Conservation (phyloP, 2,329 filamentous ascomycete genomes). For the Venturia aucupariae region DNA sequence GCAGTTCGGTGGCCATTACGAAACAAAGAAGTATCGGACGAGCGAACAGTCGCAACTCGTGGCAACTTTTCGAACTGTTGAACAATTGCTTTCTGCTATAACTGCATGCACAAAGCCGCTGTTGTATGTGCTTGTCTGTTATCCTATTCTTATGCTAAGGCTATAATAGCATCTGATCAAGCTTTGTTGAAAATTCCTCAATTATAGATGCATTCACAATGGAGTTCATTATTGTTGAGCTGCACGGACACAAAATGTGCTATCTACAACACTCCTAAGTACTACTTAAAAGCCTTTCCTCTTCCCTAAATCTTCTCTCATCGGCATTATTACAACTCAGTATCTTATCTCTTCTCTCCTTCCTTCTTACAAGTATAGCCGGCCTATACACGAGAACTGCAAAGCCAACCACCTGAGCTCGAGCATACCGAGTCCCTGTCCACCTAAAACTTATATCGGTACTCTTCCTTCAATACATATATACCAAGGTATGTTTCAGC, state of each 20-base stretch:
- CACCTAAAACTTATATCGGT: too few relatives aligned
- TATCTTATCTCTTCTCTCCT: not conserved
- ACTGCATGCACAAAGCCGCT: not conserved
- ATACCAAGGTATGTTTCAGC: not conserved
- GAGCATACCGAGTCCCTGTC: not conserved
- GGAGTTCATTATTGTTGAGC: not conserved
- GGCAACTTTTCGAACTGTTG: not conserved
- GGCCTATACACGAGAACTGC: not conserved
- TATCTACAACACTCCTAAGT: not conserved
- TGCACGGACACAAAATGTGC: not conserved
- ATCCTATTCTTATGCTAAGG: not conserved
- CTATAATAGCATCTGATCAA: not conserved
- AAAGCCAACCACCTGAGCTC: not conserved
- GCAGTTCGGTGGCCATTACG: too few relatives aligned
- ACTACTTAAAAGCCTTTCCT: not conserved
- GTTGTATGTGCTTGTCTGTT: not conserved
- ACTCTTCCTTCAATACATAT: too few relatives aligned
- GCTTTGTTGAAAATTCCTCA: not conserved
- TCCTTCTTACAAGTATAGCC: not conserved
- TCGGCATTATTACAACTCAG: not conserved
- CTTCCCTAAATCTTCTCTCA: not conserved
- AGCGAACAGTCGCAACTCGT: not conserved
- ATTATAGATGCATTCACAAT: not conserved
- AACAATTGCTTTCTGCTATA: not conserved
- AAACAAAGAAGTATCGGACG: too few relatives aligned